Percentiles rank a stretch among this genome's conserved stretches.
Conservation (phyloP, 2,329 filamentous ascomycete species). For the Trichophyton equinum region DNA sequence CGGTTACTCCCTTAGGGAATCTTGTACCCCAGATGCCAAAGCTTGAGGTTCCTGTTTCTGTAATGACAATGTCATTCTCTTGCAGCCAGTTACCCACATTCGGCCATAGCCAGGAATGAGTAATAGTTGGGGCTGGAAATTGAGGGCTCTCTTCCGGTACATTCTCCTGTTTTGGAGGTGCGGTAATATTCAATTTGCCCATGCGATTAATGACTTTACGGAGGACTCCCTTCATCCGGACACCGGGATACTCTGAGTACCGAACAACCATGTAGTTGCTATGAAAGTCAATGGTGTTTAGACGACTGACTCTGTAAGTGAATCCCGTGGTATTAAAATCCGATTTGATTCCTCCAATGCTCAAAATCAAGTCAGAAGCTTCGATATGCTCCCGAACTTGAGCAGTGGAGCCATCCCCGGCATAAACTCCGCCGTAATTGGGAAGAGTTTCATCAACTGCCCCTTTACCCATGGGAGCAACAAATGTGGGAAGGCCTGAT, state of each 20-base stretch:
- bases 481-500: constrained; percentile 63
- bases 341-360: constrained; percentile 29
- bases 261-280: constrained; percentile 59
- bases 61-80: constrained; percentile 44
- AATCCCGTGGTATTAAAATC: constrained; percentile 53
- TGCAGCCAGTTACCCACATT: constrained; percentile 37
- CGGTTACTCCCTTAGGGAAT: constrained; percentile 37
- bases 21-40: constrained; percentile 42
- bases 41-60: constrained; percentile 46
- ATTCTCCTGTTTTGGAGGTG: constrained; percentile 44
- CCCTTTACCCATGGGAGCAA: constrained; percentile 76
- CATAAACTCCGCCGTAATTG: constrained; percentile 70
- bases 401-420: constrained; percentile 57
- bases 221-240: constrained; percentile 68
- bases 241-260: constrained; percentile 65
- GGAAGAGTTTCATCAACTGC: constrained; percentile 60
- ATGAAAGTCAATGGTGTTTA: constrained; percentile 72
- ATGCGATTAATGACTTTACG: constrained; percentile 52
- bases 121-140: constrained; percentile 29
- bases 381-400: constrained; percentile 28
- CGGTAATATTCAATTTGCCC: constrained; percentile 44
- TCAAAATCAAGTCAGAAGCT: constrained; percentile 29
- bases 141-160: constrained; percentile 28
- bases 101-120: constrained; percentile 39
- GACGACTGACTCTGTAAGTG: constrained; percentile 62